Conservation (phyloP, 1,139 yeast species). For the Debaryomyces udenii region DNA sequence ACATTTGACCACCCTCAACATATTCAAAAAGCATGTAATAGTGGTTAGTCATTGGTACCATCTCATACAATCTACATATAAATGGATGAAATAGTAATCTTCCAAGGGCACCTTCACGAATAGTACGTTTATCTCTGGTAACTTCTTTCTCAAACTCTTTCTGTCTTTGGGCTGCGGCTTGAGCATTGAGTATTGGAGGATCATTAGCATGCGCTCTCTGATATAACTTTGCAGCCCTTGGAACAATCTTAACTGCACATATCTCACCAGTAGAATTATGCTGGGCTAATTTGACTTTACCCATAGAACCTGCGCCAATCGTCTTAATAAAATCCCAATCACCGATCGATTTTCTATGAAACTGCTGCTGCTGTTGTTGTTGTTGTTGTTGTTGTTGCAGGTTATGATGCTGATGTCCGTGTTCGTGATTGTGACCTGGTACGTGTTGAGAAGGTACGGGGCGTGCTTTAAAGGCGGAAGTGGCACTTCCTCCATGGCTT, state of each 20-base stretch:
- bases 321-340: conserved; percentile 97
- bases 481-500: conserved; percentile 3
- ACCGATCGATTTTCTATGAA: conserved; percentile 87
- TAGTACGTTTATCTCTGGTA: conserved; percentile 88
- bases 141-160: conserved; percentile 85
- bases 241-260: conserved; percentile 85
- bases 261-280: conserved; percentile 80
- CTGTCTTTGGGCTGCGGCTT: conserved; percentile 61
- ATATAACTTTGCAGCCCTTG: conserved; percentile 75
- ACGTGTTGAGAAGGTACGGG: conserved; percentile 13
- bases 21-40: conserved; percentile 97
- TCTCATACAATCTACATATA: conserved; percentile 89
- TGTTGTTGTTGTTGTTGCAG: conserved; percentile 16
- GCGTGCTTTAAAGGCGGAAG: conserved; percentile 2
- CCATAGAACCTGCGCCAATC: conserved; percentile 99
- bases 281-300: conserved; percentile 92
- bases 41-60: conserved; percentile 95
- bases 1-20: conserved; percentile 96
- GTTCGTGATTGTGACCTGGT: conserved; percentile 11
- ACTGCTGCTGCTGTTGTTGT: conserved; percentile 45
- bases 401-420: conserved; percentile 9
- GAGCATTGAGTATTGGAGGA: conserved; percentile 60
- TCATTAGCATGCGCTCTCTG: conserved; percentile 77
- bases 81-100: conserved; percentile 88
- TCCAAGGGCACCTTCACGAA: conserved; percentile 94